Percentiles rank a stretch among this genome's conserved stretches.
Evolutionary conservation across 2,329 filamentous ascomycete species (phyloP).

Genomic region (Penicillium sp.): DNA sequence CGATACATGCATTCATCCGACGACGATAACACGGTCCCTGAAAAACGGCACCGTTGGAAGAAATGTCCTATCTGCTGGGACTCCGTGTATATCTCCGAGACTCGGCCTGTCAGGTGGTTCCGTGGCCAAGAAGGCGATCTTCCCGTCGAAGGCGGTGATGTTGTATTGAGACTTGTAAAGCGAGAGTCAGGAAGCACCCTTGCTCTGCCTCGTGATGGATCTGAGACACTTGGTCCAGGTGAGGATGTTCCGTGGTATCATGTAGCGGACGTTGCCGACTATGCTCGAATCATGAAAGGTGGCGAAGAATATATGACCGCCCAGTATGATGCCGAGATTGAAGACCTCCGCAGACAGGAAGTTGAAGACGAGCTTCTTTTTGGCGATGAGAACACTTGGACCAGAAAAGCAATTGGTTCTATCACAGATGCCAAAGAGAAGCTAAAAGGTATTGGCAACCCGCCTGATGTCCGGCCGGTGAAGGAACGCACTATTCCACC

Average conservation of each 20-base stretch:
- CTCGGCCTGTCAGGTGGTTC: conserved; percentile 86
- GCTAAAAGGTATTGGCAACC: conserved; percentile 64
- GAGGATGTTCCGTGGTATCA: conserved; percentile 93
- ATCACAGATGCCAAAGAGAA: conserved; percentile 76
- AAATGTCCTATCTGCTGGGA: conserved; percentile 97
- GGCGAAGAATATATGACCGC: conserved; percentile 81
- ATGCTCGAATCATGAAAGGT: conserved; percentile 92
- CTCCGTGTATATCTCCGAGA: conserved; percentile 85
- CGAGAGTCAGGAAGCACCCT: conserved; percentile 77
- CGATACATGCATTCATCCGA: conserved; percentile 90
- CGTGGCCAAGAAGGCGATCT: conserved; percentile 79
- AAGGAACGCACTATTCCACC: conserved; percentile 51
- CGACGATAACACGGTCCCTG: conserved; percentile 62
- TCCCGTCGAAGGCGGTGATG: conserved; percentile 80
- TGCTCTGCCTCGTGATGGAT: conserved; percentile 79
- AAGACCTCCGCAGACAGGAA: conserved; percentile 71
- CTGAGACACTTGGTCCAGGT: conserved; percentile 64
- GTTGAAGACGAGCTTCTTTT: conserved; percentile 89
- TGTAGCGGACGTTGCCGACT: conserved; percentile 89
- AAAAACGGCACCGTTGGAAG: conserved; percentile 77
- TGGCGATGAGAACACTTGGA: conserved; percentile 91
- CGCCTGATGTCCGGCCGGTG: conserved; percentile 52
- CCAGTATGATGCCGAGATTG: conserved; percentile 77
- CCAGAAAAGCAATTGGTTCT: conserved; percentile 73
- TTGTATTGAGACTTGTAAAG: conserved; percentile 82